These are phyloP conservation scores for Umbelopsis isabellina DNA, from an alignment of 192 early-diverging fungal genomes.

Conservation along the genomic window DNA sequence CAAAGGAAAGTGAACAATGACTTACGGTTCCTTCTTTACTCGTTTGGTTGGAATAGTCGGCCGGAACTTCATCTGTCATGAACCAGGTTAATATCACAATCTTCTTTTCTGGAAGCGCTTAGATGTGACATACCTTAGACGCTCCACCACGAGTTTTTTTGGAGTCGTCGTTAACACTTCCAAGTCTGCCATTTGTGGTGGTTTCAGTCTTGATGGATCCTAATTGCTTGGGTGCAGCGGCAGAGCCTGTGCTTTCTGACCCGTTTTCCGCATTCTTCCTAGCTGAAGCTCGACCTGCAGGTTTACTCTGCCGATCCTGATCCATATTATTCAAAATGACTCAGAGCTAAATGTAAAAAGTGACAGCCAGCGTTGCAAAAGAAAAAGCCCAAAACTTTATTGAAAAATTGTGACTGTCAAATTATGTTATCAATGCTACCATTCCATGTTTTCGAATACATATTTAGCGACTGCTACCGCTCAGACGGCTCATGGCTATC, in stretches of 20 bases:
- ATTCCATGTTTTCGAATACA: too few species aligned
- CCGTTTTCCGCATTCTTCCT: background rate
- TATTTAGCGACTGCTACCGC: too few species aligned
- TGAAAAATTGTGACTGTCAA: slow-evolving; percentile 5
- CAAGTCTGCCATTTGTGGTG: slow-evolving; percentile 27
- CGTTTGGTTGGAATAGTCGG: slow-evolving; percentile 60
- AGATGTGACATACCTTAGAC: slow-evolving; percentile 36
- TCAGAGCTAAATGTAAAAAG: background rate
- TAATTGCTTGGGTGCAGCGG: background rate
- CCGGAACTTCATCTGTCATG: slow-evolving; percentile 59
- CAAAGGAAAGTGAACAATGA: background rate
- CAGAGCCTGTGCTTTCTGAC: background rate
- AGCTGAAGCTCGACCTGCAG: background rate
- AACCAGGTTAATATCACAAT: background rate
- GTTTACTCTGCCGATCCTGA: background rate
- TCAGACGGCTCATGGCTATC: too few species aligned
- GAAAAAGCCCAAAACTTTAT: slow-evolving; percentile 10
- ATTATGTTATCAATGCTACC: too few species aligned
- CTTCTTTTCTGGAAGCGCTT: background rate
- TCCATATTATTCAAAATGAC: background rate
- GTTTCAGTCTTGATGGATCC: slow-evolving; percentile 36
- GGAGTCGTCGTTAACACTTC: slow-evolving; percentile 30
- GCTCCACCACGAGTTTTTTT: slow-evolving; percentile 45
- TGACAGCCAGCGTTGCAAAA: background rate
- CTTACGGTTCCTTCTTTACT: slow-evolving; percentile 60